phyloP scores from a whole-genome alignment of 2,329 filamentous ascomycete species.

The Paecilomyces sp. region DNA sequence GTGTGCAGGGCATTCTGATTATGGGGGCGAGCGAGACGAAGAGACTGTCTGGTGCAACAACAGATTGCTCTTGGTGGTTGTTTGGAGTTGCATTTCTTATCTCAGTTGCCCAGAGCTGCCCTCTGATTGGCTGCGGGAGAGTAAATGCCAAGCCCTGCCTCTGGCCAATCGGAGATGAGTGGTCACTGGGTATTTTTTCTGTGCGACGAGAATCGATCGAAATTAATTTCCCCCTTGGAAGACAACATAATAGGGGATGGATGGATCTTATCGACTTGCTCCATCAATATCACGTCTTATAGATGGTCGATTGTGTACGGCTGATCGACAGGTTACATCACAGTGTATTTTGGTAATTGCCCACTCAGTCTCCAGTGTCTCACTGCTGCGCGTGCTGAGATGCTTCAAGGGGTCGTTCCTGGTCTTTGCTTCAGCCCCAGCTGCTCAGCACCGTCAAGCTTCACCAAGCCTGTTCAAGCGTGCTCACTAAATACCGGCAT shows the following conservation, averaged over 20 bases:
- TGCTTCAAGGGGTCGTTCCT: background rate
- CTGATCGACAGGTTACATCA: background rate
- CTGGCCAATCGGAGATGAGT: too few relatives aligned
- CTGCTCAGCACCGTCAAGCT: background rate
- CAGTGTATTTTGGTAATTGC: background rate
- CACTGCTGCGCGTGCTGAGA: background rate
- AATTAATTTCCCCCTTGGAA: background rate
- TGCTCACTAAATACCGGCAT: too few relatives aligned
- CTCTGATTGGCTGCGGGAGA: too few relatives aligned
- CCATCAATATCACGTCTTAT: background rate
- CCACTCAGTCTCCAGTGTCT: background rate
- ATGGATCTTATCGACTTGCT: background rate
- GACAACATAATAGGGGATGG: background rate
- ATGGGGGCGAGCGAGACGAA: too few relatives aligned
- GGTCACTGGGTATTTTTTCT: too few relatives aligned
- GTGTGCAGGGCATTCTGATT: too few relatives aligned
- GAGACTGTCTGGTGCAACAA: too few relatives aligned
- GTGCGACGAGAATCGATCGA: too few relatives aligned
- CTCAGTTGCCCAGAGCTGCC: too few relatives aligned
- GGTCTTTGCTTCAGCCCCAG: background rate
- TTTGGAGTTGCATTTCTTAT: too few relatives aligned
- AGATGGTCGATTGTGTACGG: background rate
- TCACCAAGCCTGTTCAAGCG: background rate
- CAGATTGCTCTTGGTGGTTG: too few relatives aligned
- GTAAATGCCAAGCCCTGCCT: too few relatives aligned